These are phyloP conservation scores for Geranium brycei DNA, from an alignment of 345 rosid species.

Conservation along the genomic window DNA sequence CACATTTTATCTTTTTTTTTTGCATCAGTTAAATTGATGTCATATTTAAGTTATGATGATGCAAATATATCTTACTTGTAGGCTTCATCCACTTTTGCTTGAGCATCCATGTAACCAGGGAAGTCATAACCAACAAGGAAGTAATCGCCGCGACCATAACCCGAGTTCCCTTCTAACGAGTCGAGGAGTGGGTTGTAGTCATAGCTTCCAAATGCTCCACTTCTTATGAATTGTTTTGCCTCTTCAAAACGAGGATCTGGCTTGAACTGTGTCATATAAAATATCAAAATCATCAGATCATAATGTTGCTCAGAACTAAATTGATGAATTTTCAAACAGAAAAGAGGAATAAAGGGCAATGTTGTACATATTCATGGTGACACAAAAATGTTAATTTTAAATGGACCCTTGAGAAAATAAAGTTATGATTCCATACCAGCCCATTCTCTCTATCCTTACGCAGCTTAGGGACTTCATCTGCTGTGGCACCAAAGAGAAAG, in stretches of 20 bases:
- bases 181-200: conserved; percentile 83
- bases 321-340: background rate
- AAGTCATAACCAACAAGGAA: conserved; percentile 91
- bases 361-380: no score
- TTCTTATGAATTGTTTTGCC: conserved; percentile 74
- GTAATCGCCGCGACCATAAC: conserved; percentile 90
- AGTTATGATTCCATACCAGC: conserved; percentile 31
- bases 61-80: conserved; percentile 53
- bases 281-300: conserved; percentile 6
- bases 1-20: no score
- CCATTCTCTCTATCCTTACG: conserved; percentile 86
- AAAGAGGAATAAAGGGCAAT: no score
- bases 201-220: conserved; percentile 83
- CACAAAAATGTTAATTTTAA: no score
- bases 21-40: background rate
- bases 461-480: conserved; percentile 72
- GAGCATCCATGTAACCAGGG: conserved; percentile 75
- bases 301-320: background rate
- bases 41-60: background rate
- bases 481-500: conserved; percentile 89
- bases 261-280: conserved; percentile 47
- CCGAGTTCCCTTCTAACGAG: conserved; percentile 87
- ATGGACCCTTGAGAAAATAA: background rate
- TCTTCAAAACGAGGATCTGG: conserved; percentile 93
- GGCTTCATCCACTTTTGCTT: conserved; percentile 66